Evolutionary conservation across 805 yeast species (phyloP), one percentile per base, ranked within the genome.

Genomic region (Citeromyces nyonsensis): DNA sequence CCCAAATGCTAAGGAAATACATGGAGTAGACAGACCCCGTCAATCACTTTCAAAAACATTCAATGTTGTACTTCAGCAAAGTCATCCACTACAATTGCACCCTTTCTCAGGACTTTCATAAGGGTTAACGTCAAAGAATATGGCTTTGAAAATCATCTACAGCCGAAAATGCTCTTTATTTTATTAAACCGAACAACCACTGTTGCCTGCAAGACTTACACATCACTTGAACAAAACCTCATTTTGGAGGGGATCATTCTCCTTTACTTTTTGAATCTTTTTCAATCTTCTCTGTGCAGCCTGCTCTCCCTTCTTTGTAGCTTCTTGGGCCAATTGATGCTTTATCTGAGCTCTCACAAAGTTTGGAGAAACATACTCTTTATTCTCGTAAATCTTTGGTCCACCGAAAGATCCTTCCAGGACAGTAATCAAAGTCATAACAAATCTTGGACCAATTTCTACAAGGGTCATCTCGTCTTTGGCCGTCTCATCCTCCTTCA

Each of bases 371-470:
- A 91, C 95, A 56, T 82, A 91, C 57, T 88, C 91, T 63, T 83
- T 86, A 63, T 91, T 91, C 50, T 91, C 97, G 57, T 83, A 91
- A 42, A 91, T 85, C 66, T 86, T 84, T 41, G 97, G 95, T 13
- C 98, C 98, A 35, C 95, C 88, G 47, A 91, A 91, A 2, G 96
- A 84, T 31, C 98, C 98, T 61, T 91, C 97, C 40, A 88, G 66
- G 33, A 91, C 73, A 37, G 93, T 76, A 43, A 91, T 86, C 40
- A 79, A 75, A 3, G 97, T 88, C 61, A 91, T 66, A 24, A 91
- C 97, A 42, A 85, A 78, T 54, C 98, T 72, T 33, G 98, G 98
- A 3, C 98, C 98, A 44, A 91, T 84, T 62, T 91, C 98, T 36
- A 91, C 80, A 44, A 91, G 63, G 11, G 84, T 73, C 39, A 82